These are phyloP conservation scores for Cordia subcordata DNA, from an alignment of 257 asterid genomes.

Conservation along the genomic window DNA sequence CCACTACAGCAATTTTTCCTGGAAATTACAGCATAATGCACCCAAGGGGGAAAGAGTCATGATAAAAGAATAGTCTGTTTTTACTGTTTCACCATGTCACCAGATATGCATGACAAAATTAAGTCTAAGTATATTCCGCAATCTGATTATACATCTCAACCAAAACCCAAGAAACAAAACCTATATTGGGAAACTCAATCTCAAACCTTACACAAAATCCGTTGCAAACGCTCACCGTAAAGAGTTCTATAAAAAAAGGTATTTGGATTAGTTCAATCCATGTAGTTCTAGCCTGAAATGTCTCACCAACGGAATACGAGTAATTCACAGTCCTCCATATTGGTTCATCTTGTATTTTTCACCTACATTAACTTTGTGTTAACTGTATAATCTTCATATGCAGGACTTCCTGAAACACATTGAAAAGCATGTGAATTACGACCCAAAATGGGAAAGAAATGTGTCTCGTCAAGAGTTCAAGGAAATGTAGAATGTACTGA, in stretches of 20 bases:
- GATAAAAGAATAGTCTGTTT: constrained; percentile 17
- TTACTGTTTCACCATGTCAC: constrained; percentile 16
- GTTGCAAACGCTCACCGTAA: constrained; percentile 26
- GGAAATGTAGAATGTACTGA: background rate
- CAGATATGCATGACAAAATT: constrained; percentile 31
- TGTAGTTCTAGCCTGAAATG: constrained; percentile 29
- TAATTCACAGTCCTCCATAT: constrained; percentile 27
- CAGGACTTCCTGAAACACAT: constrained; percentile 56
- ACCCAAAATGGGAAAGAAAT: background rate
- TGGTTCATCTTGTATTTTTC: constrained; percentile 28
- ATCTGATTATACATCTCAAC: constrained; percentile 46
- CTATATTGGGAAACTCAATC: constrained; percentile 39
- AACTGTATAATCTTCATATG: constrained; percentile 43
- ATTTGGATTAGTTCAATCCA: constrained; percentile 29
- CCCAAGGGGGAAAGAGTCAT: constrained; percentile 8
- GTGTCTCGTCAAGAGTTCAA: background rate
- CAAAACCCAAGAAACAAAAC: constrained; percentile 36
- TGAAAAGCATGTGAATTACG: constrained; percentile 2
- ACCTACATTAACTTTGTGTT: constrained; percentile 34
- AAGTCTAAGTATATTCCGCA: constrained; percentile 31
- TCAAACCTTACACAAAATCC: constrained; percentile 44
- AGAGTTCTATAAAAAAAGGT: constrained; percentile 34
- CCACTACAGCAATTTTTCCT: background rate
- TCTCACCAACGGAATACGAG: constrained; percentile 28
- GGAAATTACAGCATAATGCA: constrained; percentile 12